These are phyloP conservation scores for Saccharomycopsis javanensis DNA, from an alignment of 805 yeast species.

Conservation along the genomic window DNA sequence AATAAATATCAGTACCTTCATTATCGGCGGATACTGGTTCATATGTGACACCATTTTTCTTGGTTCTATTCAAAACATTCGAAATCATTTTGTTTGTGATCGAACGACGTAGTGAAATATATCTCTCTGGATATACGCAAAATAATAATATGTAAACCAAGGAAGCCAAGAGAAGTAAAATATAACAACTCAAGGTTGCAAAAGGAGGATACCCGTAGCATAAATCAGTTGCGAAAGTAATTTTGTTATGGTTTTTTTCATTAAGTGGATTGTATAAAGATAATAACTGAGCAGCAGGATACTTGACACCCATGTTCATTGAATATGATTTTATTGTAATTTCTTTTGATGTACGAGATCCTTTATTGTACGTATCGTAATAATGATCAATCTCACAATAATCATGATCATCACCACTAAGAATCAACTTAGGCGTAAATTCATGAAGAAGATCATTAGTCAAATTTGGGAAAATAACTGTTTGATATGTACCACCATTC, in stretches of 20 bases:
- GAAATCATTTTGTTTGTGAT: not conserved
- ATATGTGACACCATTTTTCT: not conserved
- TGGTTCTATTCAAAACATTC: not conserved
- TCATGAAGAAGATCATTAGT: conserved; percentile 48
- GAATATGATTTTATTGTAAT: conserved; percentile 82
- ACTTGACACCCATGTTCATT: conserved; percentile 82
- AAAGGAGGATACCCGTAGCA: conserved; percentile 30
- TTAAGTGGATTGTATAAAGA: conserved; percentile 46
- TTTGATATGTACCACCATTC: conserved; percentile 81
- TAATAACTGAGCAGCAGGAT: conserved; percentile 81
- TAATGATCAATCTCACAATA: conserved; percentile 71
- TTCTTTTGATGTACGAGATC: conserved; percentile 42
- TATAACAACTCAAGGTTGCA: conserved; percentile 12
- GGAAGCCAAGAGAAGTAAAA: conserved; percentile 1
- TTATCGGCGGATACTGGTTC: not conserved
- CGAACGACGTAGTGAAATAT: not conserved
- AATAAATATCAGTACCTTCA: not conserved
- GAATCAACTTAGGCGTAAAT: conserved; percentile 57
- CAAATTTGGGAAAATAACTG: conserved; percentile 59
- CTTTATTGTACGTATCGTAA: conserved; percentile 21
- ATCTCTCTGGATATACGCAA: not conserved
- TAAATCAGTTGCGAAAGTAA: conserved; percentile 35
- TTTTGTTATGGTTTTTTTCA: conserved; percentile 9
- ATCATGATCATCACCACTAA: conserved; percentile 97
- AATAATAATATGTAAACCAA: not conserved